Evolutionary conservation across 371 early-diverging fungal species (phyloP).

Genomic region (Coemansia sp.): DNA sequence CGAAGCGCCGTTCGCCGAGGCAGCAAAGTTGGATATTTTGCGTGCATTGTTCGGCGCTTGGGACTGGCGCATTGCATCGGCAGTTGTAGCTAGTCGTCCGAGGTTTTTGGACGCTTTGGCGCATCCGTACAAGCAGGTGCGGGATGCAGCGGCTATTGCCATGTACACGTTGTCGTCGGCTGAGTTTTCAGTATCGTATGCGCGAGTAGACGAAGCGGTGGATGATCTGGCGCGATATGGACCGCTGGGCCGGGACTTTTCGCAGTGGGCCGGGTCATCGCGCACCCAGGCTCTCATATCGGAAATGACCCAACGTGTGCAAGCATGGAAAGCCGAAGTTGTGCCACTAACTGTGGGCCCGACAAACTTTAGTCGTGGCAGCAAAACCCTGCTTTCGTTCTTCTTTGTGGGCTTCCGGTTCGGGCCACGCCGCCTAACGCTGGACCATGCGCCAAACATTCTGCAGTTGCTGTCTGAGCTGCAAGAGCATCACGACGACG

Average conservation of each 20-base stretch:
- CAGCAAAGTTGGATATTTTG: slow-evolving; percentile 71
- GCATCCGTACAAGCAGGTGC: slow-evolving; percentile 88
- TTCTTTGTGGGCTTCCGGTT: slow-evolving; percentile 30
- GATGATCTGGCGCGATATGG: slow-evolving; percentile 48
- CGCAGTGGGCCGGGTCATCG: slow-evolving; percentile 40
- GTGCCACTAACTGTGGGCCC: slow-evolving; percentile 47
- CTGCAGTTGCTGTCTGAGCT: slow-evolving; percentile 37
- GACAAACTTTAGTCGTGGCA: slow-evolving; percentile 47
- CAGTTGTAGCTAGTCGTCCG: slow-evolving; percentile 54
- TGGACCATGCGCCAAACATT: slow-evolving; percentile 22
- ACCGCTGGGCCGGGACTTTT: slow-evolving; percentile 46
- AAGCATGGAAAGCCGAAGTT: slow-evolving; percentile 36
- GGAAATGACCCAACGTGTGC: slow-evolving; percentile 19
- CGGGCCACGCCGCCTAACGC: slow-evolving; percentile 30
- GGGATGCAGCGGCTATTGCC: slow-evolving; percentile 72
- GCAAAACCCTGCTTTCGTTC: slow-evolving; percentile 47
- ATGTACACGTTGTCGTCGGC: slow-evolving; percentile 68
- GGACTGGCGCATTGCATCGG: slow-evolving; percentile 68
- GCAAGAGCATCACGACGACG: slow-evolving; percentile 51
- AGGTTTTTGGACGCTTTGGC: slow-evolving; percentile 60
- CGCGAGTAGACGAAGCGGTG: slow-evolving; percentile 53
- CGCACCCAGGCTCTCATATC: slow-evolving; percentile 23
- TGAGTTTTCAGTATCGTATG: slow-evolving; percentile 65
- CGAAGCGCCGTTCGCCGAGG: slow-evolving; percentile 80
- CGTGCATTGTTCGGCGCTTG: slow-evolving; percentile 59